Base-by-base conservation (phyloP, 805 yeast genomes). In the Candida germanica region DNA sequence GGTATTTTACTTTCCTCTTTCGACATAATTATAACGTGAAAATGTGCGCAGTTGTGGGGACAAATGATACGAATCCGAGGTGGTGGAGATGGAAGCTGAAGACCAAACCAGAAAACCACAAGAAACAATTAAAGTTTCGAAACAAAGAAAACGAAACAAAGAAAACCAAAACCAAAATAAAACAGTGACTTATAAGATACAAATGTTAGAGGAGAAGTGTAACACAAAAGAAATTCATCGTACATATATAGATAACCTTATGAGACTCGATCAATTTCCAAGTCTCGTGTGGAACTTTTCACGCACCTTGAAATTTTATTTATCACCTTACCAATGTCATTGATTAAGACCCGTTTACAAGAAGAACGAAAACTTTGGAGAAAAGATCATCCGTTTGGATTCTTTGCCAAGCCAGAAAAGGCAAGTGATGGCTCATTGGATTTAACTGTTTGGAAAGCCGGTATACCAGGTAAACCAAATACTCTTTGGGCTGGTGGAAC, bases 301-400 rank as follows among this genome's bases (percentile, higher is more conserved):
- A n/a, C n/a, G n/a, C n/a, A n/a, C n/a, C n/a, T n/a, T n/a, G n/a
- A n/a, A n/a, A n/a, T n/a, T n/a, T n/a, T n/a, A n/a, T n/a, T n/a
- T n/a, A n/a, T n/a, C n/a, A n/a, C n/a, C n/a, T n/a, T 20, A 20
- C 26, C n/a, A 25, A 56, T 56, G 72, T 66, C 84, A 40, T 73
- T 87, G 41, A 82, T 94, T 58, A 68, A 80, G 46, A 87, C 79
- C 40, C 78, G 98, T 50, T 75, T 91, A 26, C 97, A 89, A 54
- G 95, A 88, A 60, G 98, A 91, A 47, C 81, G 98, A 60, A 91
- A 89, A 63, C 87, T 84, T 59, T 93, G 99, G 99, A 79, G 99
- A 49, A 91, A 87, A 58, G 96, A 88, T 58, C 99, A 93, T 57
- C 99, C 99, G 0, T 93, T 89, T 61, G 98, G 98, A 6, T 93